Conservation (phyloP, 2,329 filamentous ascomycete genomes). For the Colletotrichum graminicola region DNA sequence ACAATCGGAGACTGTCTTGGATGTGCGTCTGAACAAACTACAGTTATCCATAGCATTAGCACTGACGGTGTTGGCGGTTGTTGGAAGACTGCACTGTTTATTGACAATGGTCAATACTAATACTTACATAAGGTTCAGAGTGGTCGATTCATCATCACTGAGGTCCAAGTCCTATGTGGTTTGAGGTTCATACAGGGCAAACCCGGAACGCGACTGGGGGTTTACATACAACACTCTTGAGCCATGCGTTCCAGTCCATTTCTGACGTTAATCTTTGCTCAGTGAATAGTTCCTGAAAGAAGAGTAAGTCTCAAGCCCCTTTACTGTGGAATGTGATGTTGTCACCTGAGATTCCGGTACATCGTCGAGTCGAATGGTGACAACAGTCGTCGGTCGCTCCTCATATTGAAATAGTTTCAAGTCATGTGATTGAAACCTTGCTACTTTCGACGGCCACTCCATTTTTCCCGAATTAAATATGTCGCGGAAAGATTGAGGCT, state of each 20-base stretch:
- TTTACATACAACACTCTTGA: background rate
- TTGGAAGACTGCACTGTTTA: background rate
- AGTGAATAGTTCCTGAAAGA: background rate
- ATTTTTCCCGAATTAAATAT: background rate
- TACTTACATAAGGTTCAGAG: background rate
- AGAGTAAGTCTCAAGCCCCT: background rate
- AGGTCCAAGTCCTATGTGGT: background rate
- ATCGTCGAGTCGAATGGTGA: background rate
- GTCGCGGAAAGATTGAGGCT: background rate
- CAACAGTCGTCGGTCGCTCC: background rate
- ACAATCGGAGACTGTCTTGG: background rate
- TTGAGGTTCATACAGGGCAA: background rate
- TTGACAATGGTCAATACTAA: rapidly evolving
- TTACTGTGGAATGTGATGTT: no score
- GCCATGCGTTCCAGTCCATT: background rate
- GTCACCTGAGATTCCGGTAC: background rate
- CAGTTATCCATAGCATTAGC: background rate
- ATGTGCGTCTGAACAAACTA: background rate
- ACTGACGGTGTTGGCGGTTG: background rate
- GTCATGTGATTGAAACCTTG: background rate
- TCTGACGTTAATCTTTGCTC: background rate
- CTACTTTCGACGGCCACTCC: background rate
- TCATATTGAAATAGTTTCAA: background rate
- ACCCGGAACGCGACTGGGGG: no score
- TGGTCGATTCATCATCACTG: background rate